Evolutionary conservation across 2,329 filamentous ascomycete genomes (phyloP), one percentile per base, ranked within the genome.

Genomic region (Microsporum audouinii): DNA sequence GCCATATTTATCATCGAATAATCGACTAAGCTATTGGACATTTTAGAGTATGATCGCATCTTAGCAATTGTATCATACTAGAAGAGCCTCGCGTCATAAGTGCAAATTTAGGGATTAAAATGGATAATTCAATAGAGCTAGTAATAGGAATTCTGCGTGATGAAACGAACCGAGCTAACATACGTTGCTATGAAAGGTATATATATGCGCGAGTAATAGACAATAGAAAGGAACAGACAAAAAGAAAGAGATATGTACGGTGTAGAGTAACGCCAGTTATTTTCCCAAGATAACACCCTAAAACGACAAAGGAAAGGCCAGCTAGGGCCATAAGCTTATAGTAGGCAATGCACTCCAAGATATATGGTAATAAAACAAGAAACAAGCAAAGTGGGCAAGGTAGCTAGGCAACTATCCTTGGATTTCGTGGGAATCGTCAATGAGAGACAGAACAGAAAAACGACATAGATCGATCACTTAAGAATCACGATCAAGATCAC

Each of bases 401-500:
- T 17, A 34, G 51, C 33, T 17, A n/a, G 29, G 14, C 10, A 1
- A 23, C 45, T 51, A 5, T 31, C 45, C 45, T 51, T 51, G 45
- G 8, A 29, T 5, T 8, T 51, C 45, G 5, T 51, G 10, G 12
- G 10, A 51, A 51, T 33, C 45, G 45, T 51, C 27, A 51, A 31
- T 10, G 17, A 27, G 31, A 34, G 10, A 17, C 31, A 8, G 17
- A 36, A 55, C 6, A 12, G 14, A 14, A 31, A 17, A 55, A 4
- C 8, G 31, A 7, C 14, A 27, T n/a, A 8, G 31, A n/a, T 12
- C 4, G 36, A 34, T 73, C 75, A 91, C 76, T 94, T 94, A 75
- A 91, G 72, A 53, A 95, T 83, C 29, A 88, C 83, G 76, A 96
- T 95, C 68, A 96, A 73, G 68, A 96, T 75, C 3, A 96, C 81